Evolutionary conservation across 225 moss, liverwort and hornwort species (phyloP), one percentile per base, ranked within the genome.

Genomic region (Climacium dendroides): DNA sequence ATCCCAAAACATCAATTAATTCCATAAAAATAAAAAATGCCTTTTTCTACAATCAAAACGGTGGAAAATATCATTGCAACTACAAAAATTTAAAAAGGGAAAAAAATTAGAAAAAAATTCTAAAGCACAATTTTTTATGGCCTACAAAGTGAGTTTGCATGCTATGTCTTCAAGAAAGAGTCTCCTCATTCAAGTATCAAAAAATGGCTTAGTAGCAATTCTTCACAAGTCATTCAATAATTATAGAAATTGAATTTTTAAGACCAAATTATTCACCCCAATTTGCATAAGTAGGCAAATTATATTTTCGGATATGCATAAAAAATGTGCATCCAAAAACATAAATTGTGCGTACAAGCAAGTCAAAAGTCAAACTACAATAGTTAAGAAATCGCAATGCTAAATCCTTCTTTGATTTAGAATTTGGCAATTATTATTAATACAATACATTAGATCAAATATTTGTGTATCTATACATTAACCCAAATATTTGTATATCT

Each of bases 311-410:
- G 9, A 64, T 35, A 35, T 64, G 35, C 1, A 35, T 35, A 2
- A 8, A 64, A 10, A 19, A 62, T 30, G 8, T 15, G 30, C 15
- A 30, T 62, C 30, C 5, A 15, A 8, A 10, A 64, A 35, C 35
- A 64, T 9, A 64, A 35, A 64, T 35, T 64, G 5, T 2, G 0
- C 1, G 1, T 1, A 35, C 10, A 19, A 64, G 9, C 0, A 64
- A 64, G 35, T 34, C 10, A 18, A 19, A 35, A 35, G 3, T 35
- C 10, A 17, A 34, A 34, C 10, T 0, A 5, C 1, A 35, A 1
- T 0, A 5, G 1, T 0, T 64, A 1, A 63, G 9, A 18, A 34
- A 9, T 2, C 3, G 2, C 5, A 12, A 64, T 34, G 34, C 3
- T 64, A 18, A 64, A 34, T 34, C 34, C 18, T 1, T 35, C 5